Conservation (phyloP, 1,284 basidiomycete genomes). For the Ganoderma leucocontextum region DNA sequence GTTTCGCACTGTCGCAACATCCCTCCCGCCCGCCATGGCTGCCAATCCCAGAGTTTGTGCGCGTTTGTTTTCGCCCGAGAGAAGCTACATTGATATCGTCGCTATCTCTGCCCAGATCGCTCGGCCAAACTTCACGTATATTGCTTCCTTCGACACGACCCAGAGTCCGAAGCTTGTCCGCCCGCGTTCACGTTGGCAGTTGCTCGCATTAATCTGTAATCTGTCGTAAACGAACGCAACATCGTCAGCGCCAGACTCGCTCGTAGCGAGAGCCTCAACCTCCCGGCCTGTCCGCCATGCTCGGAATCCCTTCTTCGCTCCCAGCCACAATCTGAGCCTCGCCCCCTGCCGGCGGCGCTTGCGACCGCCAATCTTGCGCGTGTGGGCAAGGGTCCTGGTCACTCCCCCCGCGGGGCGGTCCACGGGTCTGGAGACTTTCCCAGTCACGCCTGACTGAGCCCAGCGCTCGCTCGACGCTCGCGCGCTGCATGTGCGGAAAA, state of each 20-base stretch:
- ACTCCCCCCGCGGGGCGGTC: slow-evolving; percentile 7
- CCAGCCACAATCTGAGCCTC: background rate
- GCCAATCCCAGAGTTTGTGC: slow-evolving; percentile 14
- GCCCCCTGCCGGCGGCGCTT: slow-evolving; percentile 4
- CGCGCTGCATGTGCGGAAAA: slow-evolving; percentile 6
- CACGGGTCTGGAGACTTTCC: slow-evolving; percentile 24
- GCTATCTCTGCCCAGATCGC: slow-evolving; percentile 20
- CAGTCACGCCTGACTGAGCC: slow-evolving; percentile 3
- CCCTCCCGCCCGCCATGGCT: slow-evolving; percentile 6
- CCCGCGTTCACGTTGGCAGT: slow-evolving; percentile 14
- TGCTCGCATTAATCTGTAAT: slow-evolving; percentile 18
- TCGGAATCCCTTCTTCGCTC: background rate
- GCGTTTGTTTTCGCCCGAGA: slow-evolving; percentile 8
- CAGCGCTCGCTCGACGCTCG: slow-evolving; percentile 3
- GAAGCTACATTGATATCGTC: slow-evolving; percentile 6
- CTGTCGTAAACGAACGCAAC: slow-evolving; percentile 6
- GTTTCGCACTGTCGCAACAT: background rate
- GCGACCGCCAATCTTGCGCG: slow-evolving; percentile 1
- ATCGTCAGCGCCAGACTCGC: slow-evolving; percentile 1
- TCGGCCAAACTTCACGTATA: slow-evolving; percentile 22
- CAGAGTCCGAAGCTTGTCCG: slow-evolving; percentile 25
- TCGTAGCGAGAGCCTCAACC: background rate
- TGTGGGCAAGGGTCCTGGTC: background rate
- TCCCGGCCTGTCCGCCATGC: slow-evolving; percentile 3
- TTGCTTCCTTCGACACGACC: slow-evolving; percentile 12